Evolutionary conservation across 2,329 filamentous ascomycete genomes (phyloP).

Genomic region (Phialemoniopsis sp.): DNA sequence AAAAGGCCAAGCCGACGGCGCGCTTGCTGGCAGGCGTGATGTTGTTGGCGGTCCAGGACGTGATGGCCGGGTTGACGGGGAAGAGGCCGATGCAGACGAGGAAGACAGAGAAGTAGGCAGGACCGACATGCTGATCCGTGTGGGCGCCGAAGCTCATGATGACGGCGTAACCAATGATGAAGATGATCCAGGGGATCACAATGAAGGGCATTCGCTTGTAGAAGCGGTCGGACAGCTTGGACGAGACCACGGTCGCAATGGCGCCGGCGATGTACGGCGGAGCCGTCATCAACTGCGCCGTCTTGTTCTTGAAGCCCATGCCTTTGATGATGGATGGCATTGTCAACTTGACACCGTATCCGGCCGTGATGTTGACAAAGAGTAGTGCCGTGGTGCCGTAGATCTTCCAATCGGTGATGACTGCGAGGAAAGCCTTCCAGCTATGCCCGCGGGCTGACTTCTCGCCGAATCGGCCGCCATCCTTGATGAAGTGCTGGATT

Average conservation of each 20-base stretch:
- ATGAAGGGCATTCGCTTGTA: slow-evolving; percentile 60
- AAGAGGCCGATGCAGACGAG: slow-evolving; percentile 44
- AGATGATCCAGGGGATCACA: slow-evolving; percentile 51
- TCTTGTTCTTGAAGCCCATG: slow-evolving; percentile 31
- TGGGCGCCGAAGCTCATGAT: slow-evolving; percentile 54
- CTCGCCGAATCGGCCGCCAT: slow-evolving; percentile 17
- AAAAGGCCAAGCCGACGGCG: slow-evolving; percentile 46
- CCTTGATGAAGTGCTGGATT: slow-evolving; percentile 22
- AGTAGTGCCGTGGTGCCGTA: slow-evolving; percentile 6
- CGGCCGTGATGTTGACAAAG: too few relatives aligned
- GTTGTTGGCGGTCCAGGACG: slow-evolving; percentile 65
- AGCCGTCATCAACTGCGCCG: slow-evolving; percentile 68
- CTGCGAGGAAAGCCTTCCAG: slow-evolving; percentile 17
- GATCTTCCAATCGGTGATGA: slow-evolving; percentile 21
- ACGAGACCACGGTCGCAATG: slow-evolving; percentile 60
- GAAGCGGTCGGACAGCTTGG: slow-evolving; percentile 59
- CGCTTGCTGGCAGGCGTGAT: slow-evolving; percentile 25
- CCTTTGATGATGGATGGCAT: slow-evolving; percentile 50
- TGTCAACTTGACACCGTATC: neutral
- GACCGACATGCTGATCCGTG: slow-evolving; percentile 28
- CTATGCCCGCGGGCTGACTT: slow-evolving; percentile 11
- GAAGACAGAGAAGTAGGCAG: slow-evolving; percentile 56
- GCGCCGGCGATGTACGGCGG: slow-evolving; percentile 73
- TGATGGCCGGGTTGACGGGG: slow-evolving; percentile 55
- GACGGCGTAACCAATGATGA: slow-evolving; percentile 50